phyloP scores from a whole-genome alignment of 164 flowering plant genomes.

The Cinnamomum micranthum region DNA sequence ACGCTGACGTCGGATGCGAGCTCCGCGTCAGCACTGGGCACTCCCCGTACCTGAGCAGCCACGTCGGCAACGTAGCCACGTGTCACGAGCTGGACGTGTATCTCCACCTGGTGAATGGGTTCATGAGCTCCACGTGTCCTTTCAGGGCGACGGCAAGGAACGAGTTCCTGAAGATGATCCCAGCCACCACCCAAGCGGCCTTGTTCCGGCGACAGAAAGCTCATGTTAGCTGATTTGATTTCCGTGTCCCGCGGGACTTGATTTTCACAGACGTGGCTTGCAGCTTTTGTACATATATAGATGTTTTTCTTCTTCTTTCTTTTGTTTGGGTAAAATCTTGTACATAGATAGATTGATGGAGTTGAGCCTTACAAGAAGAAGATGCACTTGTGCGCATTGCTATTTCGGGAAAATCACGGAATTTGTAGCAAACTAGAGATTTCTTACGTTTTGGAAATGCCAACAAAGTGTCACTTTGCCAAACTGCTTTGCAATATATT shows the following conservation, averaged over 20 bases:
- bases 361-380: too few relatives aligned
- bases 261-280: not conserved
- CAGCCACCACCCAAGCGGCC: not conserved
- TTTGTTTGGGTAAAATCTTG: too few relatives aligned
- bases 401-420: too few relatives aligned
- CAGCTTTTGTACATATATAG: not conserved
- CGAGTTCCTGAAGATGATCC: not conserved
- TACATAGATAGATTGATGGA: too few relatives aligned
- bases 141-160: not conserved
- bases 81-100: conserved; percentile 55
- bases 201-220: not conserved
- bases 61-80: conserved; percentile 27
- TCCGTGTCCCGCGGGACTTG: not conserved
- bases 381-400: too few relatives aligned
- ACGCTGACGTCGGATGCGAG: conserved; percentile 16
- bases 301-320: too few relatives aligned
- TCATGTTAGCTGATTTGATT: not conserved
- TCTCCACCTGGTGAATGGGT: conserved; percentile 41
- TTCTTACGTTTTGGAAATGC: too few relatives aligned
- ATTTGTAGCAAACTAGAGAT: too few relatives aligned
- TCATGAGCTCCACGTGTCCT: conserved; percentile 41
- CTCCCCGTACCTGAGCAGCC: conserved; percentile 6
- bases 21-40: conserved; percentile 13
- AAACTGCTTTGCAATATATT: too few relatives aligned
- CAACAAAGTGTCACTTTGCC: too few relatives aligned